These are phyloP conservation scores for Blastomyces parvus DNA, from an alignment of 2,329 filamentous ascomycete species.

Conservation along the genomic window DNA sequence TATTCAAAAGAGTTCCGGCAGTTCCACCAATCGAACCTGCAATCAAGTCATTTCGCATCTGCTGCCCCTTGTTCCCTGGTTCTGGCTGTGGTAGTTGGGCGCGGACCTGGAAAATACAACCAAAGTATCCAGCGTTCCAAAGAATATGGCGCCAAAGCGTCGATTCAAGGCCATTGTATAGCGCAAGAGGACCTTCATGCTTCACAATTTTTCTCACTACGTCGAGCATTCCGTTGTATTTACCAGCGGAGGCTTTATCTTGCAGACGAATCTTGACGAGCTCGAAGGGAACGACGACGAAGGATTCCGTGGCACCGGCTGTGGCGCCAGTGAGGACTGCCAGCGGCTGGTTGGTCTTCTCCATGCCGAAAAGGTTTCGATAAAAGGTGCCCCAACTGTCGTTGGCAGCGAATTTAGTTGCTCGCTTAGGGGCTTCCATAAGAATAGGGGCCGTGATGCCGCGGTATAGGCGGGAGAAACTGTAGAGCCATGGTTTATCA, in stretches of 20 bases:
- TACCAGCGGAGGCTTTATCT: conserved; percentile 84
- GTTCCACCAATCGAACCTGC: conserved; percentile 85
- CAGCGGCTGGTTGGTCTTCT: conserved; percentile 83
- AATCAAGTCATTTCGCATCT: conserved; percentile 79
- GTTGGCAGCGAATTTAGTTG: conserved; percentile 98
- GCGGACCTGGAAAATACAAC: conserved; percentile 95
- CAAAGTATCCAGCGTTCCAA: conserved; percentile 96
- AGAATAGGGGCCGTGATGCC: conserved; percentile 92
- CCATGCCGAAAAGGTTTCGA: conserved; percentile 70
- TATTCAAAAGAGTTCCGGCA: conserved; percentile 84
- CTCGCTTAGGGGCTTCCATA: conserved; percentile 94
- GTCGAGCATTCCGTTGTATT: conserved; percentile 46
- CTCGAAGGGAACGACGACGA: conserved; percentile 97
- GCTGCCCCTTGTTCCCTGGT: conserved; percentile 57
- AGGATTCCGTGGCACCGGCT: conserved; percentile 88
- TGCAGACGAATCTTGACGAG: conserved; percentile 97
- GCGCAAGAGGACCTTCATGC: conserved; percentile 71
- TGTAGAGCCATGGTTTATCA: conserved; percentile 28
- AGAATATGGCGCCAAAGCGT: conserved; percentile 92
- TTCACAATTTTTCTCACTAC: conserved; percentile 60
- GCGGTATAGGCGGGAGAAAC: conserved; percentile 83
- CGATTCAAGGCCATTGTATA: conserved; percentile 95
- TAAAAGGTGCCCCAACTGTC: conserved; percentile 97
- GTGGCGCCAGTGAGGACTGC: conserved; percentile 90
- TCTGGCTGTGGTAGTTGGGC: conserved; percentile 70